These are phyloP conservation scores for Ogataea pignaliae DNA, from an alignment of 805 yeast species.

Conservation along the genomic window DNA sequence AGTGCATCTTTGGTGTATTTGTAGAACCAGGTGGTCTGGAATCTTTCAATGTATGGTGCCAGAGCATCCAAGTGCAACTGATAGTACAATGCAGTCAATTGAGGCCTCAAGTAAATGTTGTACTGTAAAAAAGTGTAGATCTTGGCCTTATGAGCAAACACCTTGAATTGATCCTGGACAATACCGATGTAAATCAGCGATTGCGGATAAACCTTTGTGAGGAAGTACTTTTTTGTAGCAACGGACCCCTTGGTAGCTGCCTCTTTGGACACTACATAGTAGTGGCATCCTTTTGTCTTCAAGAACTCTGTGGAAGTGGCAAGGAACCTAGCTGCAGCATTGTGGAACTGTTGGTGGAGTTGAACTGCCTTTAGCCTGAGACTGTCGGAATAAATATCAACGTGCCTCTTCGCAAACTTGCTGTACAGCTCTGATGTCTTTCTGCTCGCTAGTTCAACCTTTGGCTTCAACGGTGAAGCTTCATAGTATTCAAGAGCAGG, in stretches of 20 bases:
- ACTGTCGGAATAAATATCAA: conserved; percentile 13
- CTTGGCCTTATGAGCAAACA: conserved; percentile 6
- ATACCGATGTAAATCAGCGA: neutral
- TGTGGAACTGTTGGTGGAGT: neutral
- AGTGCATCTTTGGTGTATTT: conserved; percentile 5
- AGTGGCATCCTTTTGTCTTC: conserved; percentile 5
- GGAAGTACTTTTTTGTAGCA: conserved; percentile 2
- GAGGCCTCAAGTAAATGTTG: conserved; percentile 22
- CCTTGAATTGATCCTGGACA: conserved; percentile 3
- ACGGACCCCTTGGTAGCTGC: conserved; percentile 4
- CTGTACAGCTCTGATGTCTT: conserved; percentile 6
- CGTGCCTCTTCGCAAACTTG: conserved; percentile 13
- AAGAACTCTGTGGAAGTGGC: neutral
- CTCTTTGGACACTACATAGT: neutral
- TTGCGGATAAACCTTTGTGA: conserved; percentile 15
- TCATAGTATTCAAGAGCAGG: conserved; percentile 15
- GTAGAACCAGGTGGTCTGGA: conserved; percentile 11
- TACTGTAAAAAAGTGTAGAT: conserved; percentile 14
- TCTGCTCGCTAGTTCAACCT: conserved; percentile 14
- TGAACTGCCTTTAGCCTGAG: conserved; percentile 2
- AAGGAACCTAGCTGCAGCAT: neutral
- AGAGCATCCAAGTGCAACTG: conserved; percentile 10
- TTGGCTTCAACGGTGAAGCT: conserved; percentile 20
- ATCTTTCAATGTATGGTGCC: conserved; percentile 16
- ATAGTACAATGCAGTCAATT: conserved; percentile 5